A percentile compares a stretch with the other conserved stretches of the same genome.
phyloP scores from a whole-genome alignment of 2,329 filamentous ascomycete species.

The Xylaria sp. region DNA sequence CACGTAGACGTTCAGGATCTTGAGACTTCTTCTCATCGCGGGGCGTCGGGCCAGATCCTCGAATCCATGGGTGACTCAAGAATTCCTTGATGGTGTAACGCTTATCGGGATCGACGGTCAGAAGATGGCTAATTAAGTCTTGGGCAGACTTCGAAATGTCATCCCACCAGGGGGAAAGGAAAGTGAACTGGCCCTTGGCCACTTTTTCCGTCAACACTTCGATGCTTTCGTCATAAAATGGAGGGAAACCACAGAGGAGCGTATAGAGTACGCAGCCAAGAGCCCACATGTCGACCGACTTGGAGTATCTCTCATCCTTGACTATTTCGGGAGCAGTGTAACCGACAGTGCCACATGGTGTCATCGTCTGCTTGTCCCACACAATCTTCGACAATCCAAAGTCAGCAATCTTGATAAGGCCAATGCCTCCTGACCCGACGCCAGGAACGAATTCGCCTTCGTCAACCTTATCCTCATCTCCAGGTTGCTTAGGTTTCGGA shows the following conservation, averaged over 20 bases:
- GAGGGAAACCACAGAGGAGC: conserved; percentile 94
- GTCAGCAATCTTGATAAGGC: conserved; percentile 95
- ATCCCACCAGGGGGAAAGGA: conserved; percentile 99
- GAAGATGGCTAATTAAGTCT: conserved; percentile 89
- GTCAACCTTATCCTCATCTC: conserved; percentile 96
- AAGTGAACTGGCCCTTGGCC: conserved; percentile 94
- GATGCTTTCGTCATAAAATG: conserved; percentile 98
- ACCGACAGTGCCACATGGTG: conserved; percentile 97
- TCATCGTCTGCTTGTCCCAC: conserved; percentile 98
- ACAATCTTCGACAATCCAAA: conserved; percentile 98
- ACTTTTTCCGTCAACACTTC: conserved; percentile 98
- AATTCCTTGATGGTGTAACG: conserved; percentile 94
- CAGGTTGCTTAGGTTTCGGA: conserved; percentile 82
- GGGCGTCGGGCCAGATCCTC: conserved; percentile 67
- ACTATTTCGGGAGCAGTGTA: conserved; percentile 99
- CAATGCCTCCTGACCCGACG: conserved; percentile 87
- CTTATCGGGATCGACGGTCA: conserved; percentile 95
- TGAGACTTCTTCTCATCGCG: conserved; percentile 66
- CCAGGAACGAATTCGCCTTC: conserved; percentile 92
- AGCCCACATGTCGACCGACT: conserved; percentile 99
- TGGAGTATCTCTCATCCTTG: conserved; percentile 98
- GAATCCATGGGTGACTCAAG: conserved; percentile 93
- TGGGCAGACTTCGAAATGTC: conserved; percentile 96
- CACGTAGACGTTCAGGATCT: conserved; percentile 59
- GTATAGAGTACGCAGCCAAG: conserved; percentile 97